Base-by-base conservation (phyloP, 2,329 filamentous ascomycete genomes). In the Colletotrichum costaricense region DNA sequence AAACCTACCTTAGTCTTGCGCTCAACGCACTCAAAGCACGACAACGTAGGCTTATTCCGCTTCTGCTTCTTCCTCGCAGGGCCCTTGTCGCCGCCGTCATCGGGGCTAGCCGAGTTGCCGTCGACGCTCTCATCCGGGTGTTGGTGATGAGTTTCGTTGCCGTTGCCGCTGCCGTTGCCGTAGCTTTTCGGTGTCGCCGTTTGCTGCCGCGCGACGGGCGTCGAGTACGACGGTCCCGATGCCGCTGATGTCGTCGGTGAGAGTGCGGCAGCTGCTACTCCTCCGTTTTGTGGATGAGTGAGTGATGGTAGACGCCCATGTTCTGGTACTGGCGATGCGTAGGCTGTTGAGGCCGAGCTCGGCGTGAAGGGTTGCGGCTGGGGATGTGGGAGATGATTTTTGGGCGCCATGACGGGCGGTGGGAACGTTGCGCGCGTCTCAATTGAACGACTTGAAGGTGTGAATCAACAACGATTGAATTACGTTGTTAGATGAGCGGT, bases 21-120 rank as follows among this genome's bases (percentile, higher is more conserved):
- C 83, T 95, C 93, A 26, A 95, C 94, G 79, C 94, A 96, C 80
- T 95, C 93, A 74, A 92, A 89, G 78, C 94, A 95, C 62, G 92
- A 94, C 75, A 95, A 80, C 1, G 93, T 95, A 4, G 94, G 94
- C 81, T 96, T 96, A 83, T 96, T 96, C 60, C 94, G 90, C 85
- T 93, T 95, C 84, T 95, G 93, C 83, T 93, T 94, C 85, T 93
- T 94, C 81, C 84, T 88, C 12, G 84, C 79, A n/a, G 85, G 87
- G 38, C 38, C 38, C 56, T 85, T 79, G 0, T 75, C 69, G 14
- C 72, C 42, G 60, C 72, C 16, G 38, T 67, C 59, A 24, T 71
- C 69, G n/a, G 69, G 69, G 58, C 69, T 72, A 28, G 64, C 49
- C 30, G 62, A 64, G 66, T 69, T 59, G 16, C 52, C 67, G 49